Base-by-base conservation (phyloP, 352 stramenopile genomes). In the Pythium sukuiense region DNA sequence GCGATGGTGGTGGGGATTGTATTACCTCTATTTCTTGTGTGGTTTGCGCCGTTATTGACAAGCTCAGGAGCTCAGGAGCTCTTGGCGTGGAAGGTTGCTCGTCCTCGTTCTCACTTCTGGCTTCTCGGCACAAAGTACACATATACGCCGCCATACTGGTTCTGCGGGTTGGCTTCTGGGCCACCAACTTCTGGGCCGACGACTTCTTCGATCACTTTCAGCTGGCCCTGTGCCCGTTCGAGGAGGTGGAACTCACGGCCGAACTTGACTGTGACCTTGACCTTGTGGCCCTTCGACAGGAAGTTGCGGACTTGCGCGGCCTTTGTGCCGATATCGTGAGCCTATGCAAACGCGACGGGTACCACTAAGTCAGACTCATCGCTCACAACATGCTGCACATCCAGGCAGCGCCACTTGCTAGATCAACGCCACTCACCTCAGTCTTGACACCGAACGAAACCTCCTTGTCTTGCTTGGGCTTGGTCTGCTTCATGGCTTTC, bases 221-320 rank as follows among this genome's bases (percentile, higher is more conserved):
- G 52, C 61, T 88, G 77, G 33, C 79, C 69, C 50, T 85, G 35
- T 29, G 79, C 76, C 27, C 75, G 71, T 30, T 67, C 37, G 64
- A 88, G 87, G 26, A 90, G 70, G 52, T 90, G 79, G 63, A 82
- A 85, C 20, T 86, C 73, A 29, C 79, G 73, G 13, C 65, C 72
- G 56, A 88, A 93, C 64, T 88, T 89, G 70, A 90, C 67, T 18
- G 79, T 86, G 18, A 90, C 72, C 67, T 91, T 90, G 37, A 93
- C 84, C 63, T 90, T 90, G 74, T 93, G 84, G n/a, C 79, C 84
- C 65, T 90, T 91, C 61, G 54, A 58, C 35, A 93, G 65, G 55
- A 91, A 91, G 55, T 79, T 75, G 61, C 80, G 87, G 39, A 89
- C 54, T 32, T 91, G 82, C 3, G 89, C 71, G 16, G 85, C 78